These are phyloP conservation scores for Calonectria multiphialidica DNA, from an alignment of 2,329 filamentous ascomycete species.

Conservation along the genomic window DNA sequence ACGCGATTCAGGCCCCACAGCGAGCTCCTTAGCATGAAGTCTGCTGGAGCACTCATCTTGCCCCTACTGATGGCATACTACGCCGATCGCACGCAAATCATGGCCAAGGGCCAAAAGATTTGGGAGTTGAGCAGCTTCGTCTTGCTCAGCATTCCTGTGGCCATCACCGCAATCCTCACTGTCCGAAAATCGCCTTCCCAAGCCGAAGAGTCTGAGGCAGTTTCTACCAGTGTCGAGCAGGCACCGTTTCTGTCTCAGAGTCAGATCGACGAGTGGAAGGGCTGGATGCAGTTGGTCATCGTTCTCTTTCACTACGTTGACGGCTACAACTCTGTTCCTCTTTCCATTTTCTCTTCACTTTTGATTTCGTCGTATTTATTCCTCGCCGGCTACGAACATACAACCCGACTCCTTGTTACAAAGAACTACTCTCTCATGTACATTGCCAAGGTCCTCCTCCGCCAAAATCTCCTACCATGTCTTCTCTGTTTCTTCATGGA, in stretches of 20 bases:
- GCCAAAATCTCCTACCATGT: conserved; percentile 68
- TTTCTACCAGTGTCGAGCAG: background rate
- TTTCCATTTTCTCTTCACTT: conserved; percentile 51
- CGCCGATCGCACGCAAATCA: conserved; percentile 45
- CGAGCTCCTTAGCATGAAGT: conserved; percentile 37
- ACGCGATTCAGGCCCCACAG: conserved; percentile 22
- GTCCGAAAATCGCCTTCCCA: conserved; percentile 33
- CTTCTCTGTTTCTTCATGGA: conserved; percentile 66
- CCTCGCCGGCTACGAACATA: conserved; percentile 71
- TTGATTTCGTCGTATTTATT: conserved; percentile 72
- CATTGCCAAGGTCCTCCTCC: conserved; percentile 63
- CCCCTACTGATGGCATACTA: conserved; percentile 44
- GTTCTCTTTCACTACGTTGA: conserved; percentile 67
- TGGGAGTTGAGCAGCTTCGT: conserved; percentile 43
- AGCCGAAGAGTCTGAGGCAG: conserved; percentile 11
- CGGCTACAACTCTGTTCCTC: conserved; percentile 66
- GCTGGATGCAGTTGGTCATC: conserved; percentile 70
- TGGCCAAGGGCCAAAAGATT: conserved; percentile 41
- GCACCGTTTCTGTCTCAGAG: conserved; percentile 52
- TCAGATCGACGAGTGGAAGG: conserved; percentile 75
- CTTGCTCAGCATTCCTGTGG: conserved; percentile 31
- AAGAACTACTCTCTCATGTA: conserved; percentile 68
- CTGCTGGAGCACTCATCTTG: conserved; percentile 47
- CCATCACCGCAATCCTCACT: conserved; percentile 32
- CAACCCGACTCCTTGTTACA: conserved; percentile 67